Conservation (phyloP, 805 yeast genomes). For the Metschnikowia gelsemii region DNA sequence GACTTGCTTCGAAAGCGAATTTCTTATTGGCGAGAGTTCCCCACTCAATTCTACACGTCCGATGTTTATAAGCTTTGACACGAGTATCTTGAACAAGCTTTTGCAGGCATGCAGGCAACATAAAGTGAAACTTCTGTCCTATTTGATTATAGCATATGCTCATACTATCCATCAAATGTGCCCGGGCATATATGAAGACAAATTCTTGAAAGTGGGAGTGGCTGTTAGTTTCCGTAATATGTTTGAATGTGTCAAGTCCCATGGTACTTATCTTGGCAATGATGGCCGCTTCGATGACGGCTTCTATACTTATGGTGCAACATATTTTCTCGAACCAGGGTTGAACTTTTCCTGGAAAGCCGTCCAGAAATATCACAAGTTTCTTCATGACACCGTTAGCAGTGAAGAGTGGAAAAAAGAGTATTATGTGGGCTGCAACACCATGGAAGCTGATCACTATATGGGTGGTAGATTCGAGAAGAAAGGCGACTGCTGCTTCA, state of each 20-base stretch:
- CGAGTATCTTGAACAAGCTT: conserved; percentile 1
- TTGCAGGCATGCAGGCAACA: conserved; percentile 7
- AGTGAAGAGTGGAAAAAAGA: conserved; percentile 12
- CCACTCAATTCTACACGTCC: conserved; percentile 8
- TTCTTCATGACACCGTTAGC: conserved; percentile 8
- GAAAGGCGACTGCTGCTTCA: conserved; percentile 8
- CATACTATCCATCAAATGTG: conserved; percentile 10
- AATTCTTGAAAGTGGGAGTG: conserved; percentile 9
- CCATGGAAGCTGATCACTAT: conserved; percentile 10
- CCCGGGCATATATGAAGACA: conserved; percentile 8
- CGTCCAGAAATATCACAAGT: conserved; percentile 10
- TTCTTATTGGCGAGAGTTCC: conserved; percentile 5
- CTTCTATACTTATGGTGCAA: conserved; percentile 8
- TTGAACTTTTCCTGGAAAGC: conserved; percentile 10
- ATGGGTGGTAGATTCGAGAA: conserved; percentile 7
- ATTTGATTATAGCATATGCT: conserved; percentile 10
- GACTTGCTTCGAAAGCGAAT: conserved; percentile 11
- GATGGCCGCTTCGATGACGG: conserved; percentile 12
- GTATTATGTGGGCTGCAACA: conserved; percentile 10
- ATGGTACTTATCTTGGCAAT: conserved; percentile 9
- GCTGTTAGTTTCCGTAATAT: conserved; percentile 13
- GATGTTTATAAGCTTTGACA: conserved; percentile 6
- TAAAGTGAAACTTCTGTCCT: conserved; percentile 10
- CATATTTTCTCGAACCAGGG: conserved; percentile 9
- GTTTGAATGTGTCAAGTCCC: conserved; percentile 5